Evolutionary conservation across 1,139 yeast species (phyloP).

Genomic region (Debaryomycetaceae sp.): DNA sequence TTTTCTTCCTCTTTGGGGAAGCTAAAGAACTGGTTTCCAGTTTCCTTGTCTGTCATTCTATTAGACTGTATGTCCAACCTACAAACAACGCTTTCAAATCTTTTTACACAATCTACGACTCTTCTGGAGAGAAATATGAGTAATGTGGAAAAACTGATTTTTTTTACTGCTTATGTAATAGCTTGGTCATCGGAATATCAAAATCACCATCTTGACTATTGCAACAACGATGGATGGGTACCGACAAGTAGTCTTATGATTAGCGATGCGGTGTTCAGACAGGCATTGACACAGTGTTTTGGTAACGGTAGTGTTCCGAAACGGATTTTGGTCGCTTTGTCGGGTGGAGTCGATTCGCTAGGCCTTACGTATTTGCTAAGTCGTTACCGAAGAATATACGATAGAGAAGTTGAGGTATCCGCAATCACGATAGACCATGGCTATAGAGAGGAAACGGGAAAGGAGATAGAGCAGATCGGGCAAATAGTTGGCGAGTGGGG

Average conservation of each 20-base stretch:
- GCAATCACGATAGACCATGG: conserved; percentile 62
- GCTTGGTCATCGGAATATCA: background rate
- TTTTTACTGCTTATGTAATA: conserved; percentile 1
- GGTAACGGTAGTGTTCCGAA: conserved; percentile 10
- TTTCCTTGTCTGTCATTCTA: conserved; percentile 31
- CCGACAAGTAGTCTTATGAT: conserved; percentile 8
- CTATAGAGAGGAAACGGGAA: conserved; percentile 42
- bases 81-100: background rate
- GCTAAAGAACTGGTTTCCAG: conserved; percentile 37
- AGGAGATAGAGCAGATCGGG: conserved; percentile 48
- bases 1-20: conserved; percentile 90
- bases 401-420: conserved; percentile 28
- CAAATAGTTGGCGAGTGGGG: conserved; percentile 33
- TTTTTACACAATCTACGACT: background rate
- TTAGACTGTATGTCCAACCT: background rate
- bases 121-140: background rate
- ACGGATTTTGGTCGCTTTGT: conserved; percentile 46
- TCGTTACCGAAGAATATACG: conserved; percentile 21
- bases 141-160: background rate
- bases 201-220: background rate
- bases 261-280: conserved; percentile 9
- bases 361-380: conserved; percentile 51
- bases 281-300: conserved; percentile 13
- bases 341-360: conserved; percentile 85
- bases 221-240: background rate